Percentiles rank a stretch among this genome's conserved stretches.
Conservation (phyloP, 2,329 filamentous ascomycete genomes). For the Fusarium longipes region DNA sequence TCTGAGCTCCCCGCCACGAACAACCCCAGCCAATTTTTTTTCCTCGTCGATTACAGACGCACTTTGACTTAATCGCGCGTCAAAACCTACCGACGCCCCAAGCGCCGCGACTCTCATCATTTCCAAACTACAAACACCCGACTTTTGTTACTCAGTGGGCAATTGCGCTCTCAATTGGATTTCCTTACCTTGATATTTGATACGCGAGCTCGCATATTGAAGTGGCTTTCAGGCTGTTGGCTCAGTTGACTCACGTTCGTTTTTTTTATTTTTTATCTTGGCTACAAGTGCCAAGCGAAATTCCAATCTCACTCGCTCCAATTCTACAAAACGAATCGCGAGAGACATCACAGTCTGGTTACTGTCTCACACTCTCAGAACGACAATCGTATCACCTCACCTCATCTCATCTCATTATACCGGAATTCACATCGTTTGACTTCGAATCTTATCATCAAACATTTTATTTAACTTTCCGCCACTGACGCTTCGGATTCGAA, state of each 20-base stretch:
- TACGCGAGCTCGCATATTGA: constrained; percentile 15
- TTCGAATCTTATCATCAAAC: constrained; percentile 9
- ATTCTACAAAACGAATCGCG: constrained; percentile 5
- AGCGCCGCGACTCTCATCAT: constrained; percentile 46
- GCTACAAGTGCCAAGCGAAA: constrained; percentile 10
- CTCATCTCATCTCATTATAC: background rate
- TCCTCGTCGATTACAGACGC: constrained; percentile 45
- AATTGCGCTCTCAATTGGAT: constrained; percentile 1
- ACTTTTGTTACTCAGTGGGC: constrained; percentile 7
- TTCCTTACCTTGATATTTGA: constrained; percentile 12
- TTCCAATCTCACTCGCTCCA: constrained; percentile 7
- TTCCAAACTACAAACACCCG: constrained; percentile 31
- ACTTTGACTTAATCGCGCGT: constrained; percentile 48
- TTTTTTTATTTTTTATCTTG: constrained; percentile 15
- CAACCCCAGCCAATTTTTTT: constrained; percentile 40
- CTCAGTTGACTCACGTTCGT: constrained; percentile 16
- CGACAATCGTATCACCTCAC: constrained; percentile 28
- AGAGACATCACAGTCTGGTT: constrained; percentile 41
- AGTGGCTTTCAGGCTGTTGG: constrained; percentile 26
- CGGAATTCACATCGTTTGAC: constrained; percentile 11
- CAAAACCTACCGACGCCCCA: constrained; percentile 47
- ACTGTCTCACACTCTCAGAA: constrained; percentile 33
- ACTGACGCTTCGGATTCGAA: constrained; percentile 8
- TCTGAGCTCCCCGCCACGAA: constrained; percentile 47
- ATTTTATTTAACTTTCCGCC: constrained; percentile 3